Percentiles rank a stretch among this genome's conserved stretches.
These are phyloP conservation scores for Linnemannia zychae DNA, from an alignment of 192 early-diverging fungal genomes.

Conservation along the genomic window DNA sequence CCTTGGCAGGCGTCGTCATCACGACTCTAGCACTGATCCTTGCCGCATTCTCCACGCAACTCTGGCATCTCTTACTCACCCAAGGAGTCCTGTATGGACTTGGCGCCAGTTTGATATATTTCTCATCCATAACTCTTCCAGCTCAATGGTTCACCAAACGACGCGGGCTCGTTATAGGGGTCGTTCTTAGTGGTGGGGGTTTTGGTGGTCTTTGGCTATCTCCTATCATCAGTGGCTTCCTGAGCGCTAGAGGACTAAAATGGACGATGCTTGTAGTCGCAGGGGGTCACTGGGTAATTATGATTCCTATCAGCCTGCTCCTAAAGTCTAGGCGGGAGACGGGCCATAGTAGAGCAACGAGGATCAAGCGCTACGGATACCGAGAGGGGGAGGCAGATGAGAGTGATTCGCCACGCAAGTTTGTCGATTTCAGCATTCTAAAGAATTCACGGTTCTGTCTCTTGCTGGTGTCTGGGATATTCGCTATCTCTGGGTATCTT, in stretches of 20 bases:
- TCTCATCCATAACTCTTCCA: background rate
- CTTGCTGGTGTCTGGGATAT: constrained; percentile 51
- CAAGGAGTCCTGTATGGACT: background rate
- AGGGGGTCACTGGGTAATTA: constrained; percentile 59
- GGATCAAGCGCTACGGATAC: constrained; percentile 23
- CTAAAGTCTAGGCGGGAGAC: constrained; percentile 26
- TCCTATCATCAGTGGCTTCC: constrained; percentile 57
- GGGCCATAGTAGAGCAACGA: constrained; percentile 19
- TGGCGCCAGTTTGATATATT: background rate
- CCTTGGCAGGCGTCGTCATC: background rate
- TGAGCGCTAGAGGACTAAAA: constrained; percentile 50
- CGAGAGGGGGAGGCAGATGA: constrained; percentile 35
- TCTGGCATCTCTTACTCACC: background rate
- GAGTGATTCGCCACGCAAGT: constrained; percentile 30
- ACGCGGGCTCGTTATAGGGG: background rate
- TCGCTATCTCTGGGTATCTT: constrained; percentile 37
- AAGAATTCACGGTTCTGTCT: constrained; percentile 27
- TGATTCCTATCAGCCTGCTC: constrained; percentile 25
- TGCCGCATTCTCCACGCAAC: background rate
- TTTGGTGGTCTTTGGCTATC: constrained; percentile 70
- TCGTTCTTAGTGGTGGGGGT: background rate
- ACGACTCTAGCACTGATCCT: background rate
- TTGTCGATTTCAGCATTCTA: constrained; percentile 48
- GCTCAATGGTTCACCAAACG: background rate
- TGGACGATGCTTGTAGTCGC: constrained; percentile 65